Base-by-base conservation (phyloP, 148 eudicot species). In the Spergularia marina region DNA sequence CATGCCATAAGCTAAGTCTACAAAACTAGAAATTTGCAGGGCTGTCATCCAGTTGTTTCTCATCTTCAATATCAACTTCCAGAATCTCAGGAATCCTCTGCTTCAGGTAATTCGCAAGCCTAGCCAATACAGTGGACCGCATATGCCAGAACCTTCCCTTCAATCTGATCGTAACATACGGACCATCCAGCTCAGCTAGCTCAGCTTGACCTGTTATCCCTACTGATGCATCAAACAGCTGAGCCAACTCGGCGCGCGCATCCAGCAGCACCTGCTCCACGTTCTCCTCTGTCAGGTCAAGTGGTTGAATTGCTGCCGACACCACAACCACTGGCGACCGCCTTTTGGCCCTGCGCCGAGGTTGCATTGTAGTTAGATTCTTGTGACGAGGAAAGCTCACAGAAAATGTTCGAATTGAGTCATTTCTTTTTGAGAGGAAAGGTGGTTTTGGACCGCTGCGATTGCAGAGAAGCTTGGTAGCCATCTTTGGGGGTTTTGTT, bases 11-110 rank as follows among this genome's bases (percentile, higher is more conserved):
- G 36, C 3, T 30, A 30, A 68, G 12, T 7, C 0, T 25, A 58
- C 58, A 70, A 62, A 20, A 30, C 56, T 72, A 91, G 41, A 91
- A 94, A 76, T 81, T 91, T 17, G 80, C 97, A 68, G 98, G 97
- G 76, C 98, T 94, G 21, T 94, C 98, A 85, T 94, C 97, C 82
- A 94, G 73, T 54, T 90, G 96, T 61, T 89, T 91, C 88, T 89
- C 92, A 82, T 94, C 97, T 83, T 94, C 98, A 58, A 94, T 94
- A 65, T 94, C 97, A 72, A 94, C 98, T 87, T 91, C 97, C 76
- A 94, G 68, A 67, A 91, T 92, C 83, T 94, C 98, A 53, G 97
- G 98, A 65, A 94, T 91, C 81, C 95, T 85, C 77, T 88, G 88
- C 85, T 85, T 87, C 91, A 94, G 82, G 82, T 90, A 94, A 76